phyloP scores from a whole-genome alignment of 805 yeast genomes.

The Nakazawaea ishiwadae region DNA sequence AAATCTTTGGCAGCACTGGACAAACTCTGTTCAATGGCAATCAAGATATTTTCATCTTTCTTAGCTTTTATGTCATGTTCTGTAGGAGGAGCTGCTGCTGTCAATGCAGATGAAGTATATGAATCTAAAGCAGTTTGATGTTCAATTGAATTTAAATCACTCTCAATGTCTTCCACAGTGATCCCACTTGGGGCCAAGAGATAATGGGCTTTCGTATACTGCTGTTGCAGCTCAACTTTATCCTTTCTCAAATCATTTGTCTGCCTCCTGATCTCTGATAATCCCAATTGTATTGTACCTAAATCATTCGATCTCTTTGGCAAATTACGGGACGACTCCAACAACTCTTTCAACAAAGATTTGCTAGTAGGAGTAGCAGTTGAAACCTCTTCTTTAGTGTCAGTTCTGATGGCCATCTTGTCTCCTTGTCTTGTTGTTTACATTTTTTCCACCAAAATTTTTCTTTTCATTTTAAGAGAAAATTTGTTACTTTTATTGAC shows the following conservation, averaged over 20 bases:
- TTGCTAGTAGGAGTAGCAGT: slow-evolving; percentile 14
- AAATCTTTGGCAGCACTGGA: slow-evolving; percentile 75
- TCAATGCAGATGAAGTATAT: neutral
- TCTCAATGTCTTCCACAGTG: slow-evolving; percentile 77
- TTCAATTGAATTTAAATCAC: slow-evolving; percentile 42
- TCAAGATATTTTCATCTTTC: slow-evolving; percentile 76
- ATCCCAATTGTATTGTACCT: slow-evolving; percentile 77
- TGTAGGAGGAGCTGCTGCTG: neutral
- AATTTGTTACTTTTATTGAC: neutral
- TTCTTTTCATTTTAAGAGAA: neutral
- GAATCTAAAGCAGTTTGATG: slow-evolving; percentile 12
- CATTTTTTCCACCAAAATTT: neutral
- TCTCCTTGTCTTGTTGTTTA: neutral
- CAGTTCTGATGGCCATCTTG: slow-evolving; percentile 1
- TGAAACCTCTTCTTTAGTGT: slow-evolving; percentile 2
- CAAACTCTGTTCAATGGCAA: slow-evolving; percentile 79
- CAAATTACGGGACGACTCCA: slow-evolving; percentile 72
- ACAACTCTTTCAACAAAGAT: slow-evolving; percentile 52
- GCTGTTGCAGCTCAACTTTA: slow-evolving; percentile 29
- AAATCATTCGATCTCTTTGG: slow-evolving; percentile 63
- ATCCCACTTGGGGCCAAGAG: slow-evolving; percentile 86
- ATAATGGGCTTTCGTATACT: slow-evolving; percentile 76
- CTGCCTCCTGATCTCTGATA: slow-evolving; percentile 70
- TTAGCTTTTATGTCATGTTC: slow-evolving; percentile 45
- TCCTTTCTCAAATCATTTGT: slow-evolving; percentile 54